Base-by-base conservation (phyloP, 176 grass and related monocot species). In the Leersia perrieri region DNA sequence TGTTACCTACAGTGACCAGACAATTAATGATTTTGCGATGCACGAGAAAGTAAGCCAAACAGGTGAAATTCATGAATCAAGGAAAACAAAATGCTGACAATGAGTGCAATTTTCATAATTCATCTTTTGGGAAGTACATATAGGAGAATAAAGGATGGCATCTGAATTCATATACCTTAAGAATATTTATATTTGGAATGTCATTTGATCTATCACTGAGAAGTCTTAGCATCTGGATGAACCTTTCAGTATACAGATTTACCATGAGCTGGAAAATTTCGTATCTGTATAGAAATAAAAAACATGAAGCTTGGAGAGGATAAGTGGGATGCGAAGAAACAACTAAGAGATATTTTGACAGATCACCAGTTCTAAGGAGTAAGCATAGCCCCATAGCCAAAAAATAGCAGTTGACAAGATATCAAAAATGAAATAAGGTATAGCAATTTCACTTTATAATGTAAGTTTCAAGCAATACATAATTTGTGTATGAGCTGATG, bases 261-360 rank as follows among this genome's bases (percentile, higher is more conserved):
- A 99, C 91, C 87, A 94, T 88, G 77, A 96, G 93, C 82, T 99
- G 97, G 89, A 96, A 99, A 84, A 99, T 96, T 83, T 96, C 97
- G 75, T 99, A 99, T 92, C 97, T 99, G 78, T 63, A 64, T 38
- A 83, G 42, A 87, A 65, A 89, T 11, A 89, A 68, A 40, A 80
- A 79, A 58, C 22, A 86, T 66, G 39, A 92, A 11, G 68, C 63
- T 61, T 58, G 32, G 78, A 76, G 66, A 20, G 45, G 44, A n/a
- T 76, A 69, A 76, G 42, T 66, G 33, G 15, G 80, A 45, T 25
- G 62, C 72, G 84, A 22, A 49, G 57, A 77, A 73, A 66, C 27
- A 66, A 40, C 29, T 66, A 73, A 73, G 15, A 28, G 44, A 75
- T 49, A 26, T 51, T 61, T 78, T 42, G 58, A 2, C 22, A 61